Conservation (phyloP, 805 yeast species). For the Wickerhamomyces silvicola region DNA sequence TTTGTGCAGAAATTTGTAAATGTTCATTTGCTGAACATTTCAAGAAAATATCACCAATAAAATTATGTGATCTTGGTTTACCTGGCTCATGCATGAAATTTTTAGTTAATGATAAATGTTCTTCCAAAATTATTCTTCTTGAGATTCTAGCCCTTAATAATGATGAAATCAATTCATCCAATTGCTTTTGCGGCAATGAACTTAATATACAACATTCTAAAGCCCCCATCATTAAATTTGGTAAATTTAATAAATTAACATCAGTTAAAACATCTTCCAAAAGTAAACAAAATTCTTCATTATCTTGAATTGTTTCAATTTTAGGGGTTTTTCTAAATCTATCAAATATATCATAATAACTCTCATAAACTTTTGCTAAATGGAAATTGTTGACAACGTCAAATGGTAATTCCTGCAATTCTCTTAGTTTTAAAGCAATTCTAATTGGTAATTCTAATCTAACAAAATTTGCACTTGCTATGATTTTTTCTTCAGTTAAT, state of each 20-base stretch:
- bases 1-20: slow-evolving; percentile 46
- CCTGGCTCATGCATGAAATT: slow-evolving; percentile 47
- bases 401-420: slow-evolving; percentile 77
- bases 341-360: slow-evolving; percentile 84
- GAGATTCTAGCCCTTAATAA: slow-evolving; percentile 82
- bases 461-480: slow-evolving; percentile 84
- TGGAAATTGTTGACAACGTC: slow-evolving; percentile 81
- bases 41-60: slow-evolving; percentile 75
- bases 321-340: slow-evolving; percentile 68
- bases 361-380: slow-evolving; percentile 80
- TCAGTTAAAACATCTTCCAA: slow-evolving; percentile 59
- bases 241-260: slow-evolving; percentile 74
- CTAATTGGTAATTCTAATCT: slow-evolving; percentile 79
- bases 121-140: slow-evolving; percentile 85
- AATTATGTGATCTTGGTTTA: slow-evolving; percentile 37
- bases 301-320: slow-evolving; percentile 67
- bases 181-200: slow-evolving; percentile 49
- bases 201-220: slow-evolving; percentile 64
- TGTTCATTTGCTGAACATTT: slow-evolving; percentile 70
- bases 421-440: slow-evolving; percentile 71
- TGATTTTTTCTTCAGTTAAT: slow-evolving; percentile 67
- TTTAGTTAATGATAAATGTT: slow-evolving; percentile 74
- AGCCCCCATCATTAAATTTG: slow-evolving; percentile 91
- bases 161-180: slow-evolving; percentile 71
- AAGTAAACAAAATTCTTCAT: slow-evolving; percentile 61